phyloP scores from a whole-genome alignment of 2,329 filamentous ascomycete species.

The Ophiostoma tasmaniense region DNA sequence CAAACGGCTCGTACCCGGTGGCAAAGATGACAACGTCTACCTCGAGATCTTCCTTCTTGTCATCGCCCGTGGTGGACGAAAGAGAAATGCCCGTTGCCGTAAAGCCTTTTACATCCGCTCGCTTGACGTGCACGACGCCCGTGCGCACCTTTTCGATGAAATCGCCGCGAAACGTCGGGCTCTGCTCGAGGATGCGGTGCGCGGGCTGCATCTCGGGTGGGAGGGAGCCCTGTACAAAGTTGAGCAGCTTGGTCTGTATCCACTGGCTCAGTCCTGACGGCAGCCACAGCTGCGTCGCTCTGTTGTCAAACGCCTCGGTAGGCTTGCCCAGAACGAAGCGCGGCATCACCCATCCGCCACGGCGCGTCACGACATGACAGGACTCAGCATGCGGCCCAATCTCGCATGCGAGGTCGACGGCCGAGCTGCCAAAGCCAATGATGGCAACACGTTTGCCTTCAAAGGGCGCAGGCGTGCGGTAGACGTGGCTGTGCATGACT shows the following conservation, averaged over 20 bases:
- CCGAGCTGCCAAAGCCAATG: conserved; percentile 31
- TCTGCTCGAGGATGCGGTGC: conserved; percentile 30
- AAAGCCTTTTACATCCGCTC: not conserved
- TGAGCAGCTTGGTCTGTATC: conserved; percentile 27
- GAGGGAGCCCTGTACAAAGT: conserved; percentile 16
- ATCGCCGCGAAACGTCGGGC: conserved; percentile 28
- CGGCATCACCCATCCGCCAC: conserved; percentile 33
- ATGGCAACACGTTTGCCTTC: conserved; percentile 32
- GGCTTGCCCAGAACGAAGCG: conserved; percentile 31
- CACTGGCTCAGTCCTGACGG: conserved; percentile 25
- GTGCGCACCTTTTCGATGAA: conserved; percentile 28
- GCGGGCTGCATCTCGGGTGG: conserved; percentile 28
- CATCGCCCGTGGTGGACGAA: not conserved
- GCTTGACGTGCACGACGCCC: not conserved
- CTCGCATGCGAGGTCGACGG: conserved; percentile 33
- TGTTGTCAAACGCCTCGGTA: conserved; percentile 30
- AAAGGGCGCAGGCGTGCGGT: conserved; percentile 28
- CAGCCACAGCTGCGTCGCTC: conserved; percentile 26
- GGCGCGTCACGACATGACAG: conserved; percentile 31
- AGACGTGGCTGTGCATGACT: conserved; percentile 32
- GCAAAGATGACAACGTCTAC: conserved; percentile 29
- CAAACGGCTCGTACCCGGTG: conserved; percentile 27
- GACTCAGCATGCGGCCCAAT: conserved; percentile 28
- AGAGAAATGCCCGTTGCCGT: not conserved
- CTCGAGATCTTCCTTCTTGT: conserved; percentile 16